Percentiles rank a stretch among this genome's conserved stretches.
Evolutionary conservation across 768 basidiomycete genomes (phyloP).

Genomic region (Kwoniella europaea): DNA sequence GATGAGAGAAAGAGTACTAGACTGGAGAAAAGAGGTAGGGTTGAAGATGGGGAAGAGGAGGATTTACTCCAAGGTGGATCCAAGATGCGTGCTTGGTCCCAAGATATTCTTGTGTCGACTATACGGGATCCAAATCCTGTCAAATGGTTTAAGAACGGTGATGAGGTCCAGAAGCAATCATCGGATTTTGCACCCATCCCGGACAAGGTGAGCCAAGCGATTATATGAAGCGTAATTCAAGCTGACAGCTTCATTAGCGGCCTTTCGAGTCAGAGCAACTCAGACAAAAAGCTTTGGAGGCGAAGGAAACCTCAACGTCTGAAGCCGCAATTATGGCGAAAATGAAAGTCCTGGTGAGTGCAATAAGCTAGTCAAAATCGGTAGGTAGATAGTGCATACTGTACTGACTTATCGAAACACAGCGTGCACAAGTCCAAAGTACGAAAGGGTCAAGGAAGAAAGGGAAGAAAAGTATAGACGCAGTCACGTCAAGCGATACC

Average conservation of each 20-base stretch:
- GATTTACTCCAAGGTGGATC: not conserved
- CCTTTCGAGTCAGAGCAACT: not conserved
- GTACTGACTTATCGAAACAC: not conserved
- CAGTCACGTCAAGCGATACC: not conserved
- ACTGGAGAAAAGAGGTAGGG: not conserved
- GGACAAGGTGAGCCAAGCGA: not conserved
- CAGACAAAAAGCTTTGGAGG: not conserved
- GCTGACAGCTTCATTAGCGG: conserved; percentile 1
- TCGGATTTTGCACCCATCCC: not conserved
- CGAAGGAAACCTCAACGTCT: not conserved
- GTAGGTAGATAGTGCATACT: no score
- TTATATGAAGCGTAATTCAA: not conserved
- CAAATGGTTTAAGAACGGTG: not conserved
- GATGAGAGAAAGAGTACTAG: not conserved
- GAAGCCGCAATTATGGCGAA: not conserved
- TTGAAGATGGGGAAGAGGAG: not conserved
- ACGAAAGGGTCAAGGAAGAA: not conserved
- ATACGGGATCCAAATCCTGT: not conserved
- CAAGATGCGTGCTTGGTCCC: conserved; percentile 4
- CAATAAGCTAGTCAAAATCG: not conserved
- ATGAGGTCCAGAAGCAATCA: not conserved
- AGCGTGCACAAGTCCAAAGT: not conserved
- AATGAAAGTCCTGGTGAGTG: not conserved
- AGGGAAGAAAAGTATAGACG: not conserved
- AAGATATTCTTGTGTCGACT: not conserved